Evolutionary conservation across 345 rosid species (phyloP).

Genomic region (Gossypium rotundifolium): DNA sequence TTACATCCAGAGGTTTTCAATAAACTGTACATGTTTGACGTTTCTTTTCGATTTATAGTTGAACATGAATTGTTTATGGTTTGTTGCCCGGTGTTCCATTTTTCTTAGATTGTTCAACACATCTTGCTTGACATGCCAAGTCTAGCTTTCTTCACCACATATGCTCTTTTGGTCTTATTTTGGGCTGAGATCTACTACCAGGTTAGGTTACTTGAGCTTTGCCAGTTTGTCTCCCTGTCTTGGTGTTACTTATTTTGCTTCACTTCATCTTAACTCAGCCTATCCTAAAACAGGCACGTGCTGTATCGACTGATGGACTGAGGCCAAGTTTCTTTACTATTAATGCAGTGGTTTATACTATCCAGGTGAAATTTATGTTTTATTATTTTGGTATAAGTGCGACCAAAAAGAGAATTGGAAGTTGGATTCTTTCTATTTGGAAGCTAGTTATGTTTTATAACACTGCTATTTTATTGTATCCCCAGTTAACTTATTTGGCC

Average conservation of each 20-base stretch:
- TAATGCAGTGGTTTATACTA: conserved; percentile 61
- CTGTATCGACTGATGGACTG: conserved; percentile 76
- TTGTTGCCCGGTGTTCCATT: conserved; percentile 3
- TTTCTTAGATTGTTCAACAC: conserved; percentile 57
- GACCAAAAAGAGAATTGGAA: conserved; percentile 3
- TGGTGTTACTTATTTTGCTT: not conserved
- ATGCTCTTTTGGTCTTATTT: conserved; percentile 78
- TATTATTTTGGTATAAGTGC: conserved; percentile 13
- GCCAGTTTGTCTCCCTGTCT: not conserved
- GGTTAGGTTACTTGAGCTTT: conserved; percentile 27
- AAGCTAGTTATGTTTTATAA: conserved; percentile 12
- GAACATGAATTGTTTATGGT: not conserved
- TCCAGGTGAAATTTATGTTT: conserved; percentile 60
- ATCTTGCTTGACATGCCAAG: conserved; percentile 84
- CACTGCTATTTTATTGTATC: not conserved
- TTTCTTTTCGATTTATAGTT: not conserved
- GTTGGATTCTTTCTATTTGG: conserved; percentile 16
- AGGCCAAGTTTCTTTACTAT: conserved; percentile 72
- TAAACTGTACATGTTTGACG: not conserved
- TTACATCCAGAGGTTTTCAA: conserved; percentile 52
- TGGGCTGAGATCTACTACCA: conserved; percentile 98
- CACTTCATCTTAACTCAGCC: not conserved
- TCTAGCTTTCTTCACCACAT: conserved; percentile 87
- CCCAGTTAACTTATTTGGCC: not conserved
- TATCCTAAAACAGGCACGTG: conserved; percentile 60